A percentile compares a stretch with the other conserved stretches of the same genome.
Conservation (phyloP, 176 grass and related monocot species). For the Hsuehochloa calcarea region DNA sequence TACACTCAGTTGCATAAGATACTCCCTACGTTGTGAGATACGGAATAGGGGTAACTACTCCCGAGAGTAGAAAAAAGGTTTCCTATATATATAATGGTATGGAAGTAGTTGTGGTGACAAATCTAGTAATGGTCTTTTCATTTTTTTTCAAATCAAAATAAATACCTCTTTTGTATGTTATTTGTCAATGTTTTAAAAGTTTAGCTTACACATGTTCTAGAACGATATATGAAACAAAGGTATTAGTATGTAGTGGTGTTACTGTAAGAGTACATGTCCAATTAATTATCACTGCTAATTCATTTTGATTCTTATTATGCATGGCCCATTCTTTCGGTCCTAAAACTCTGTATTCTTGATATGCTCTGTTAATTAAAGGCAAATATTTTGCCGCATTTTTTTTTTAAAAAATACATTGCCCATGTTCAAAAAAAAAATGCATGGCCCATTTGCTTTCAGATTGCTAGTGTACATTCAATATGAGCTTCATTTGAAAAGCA, state of each 20-base stretch:
- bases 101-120: background rate
- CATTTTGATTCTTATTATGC: background rate
- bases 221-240: too few species aligned
- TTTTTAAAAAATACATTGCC: too few species aligned
- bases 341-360: too few species aligned
- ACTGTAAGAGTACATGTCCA: background rate
- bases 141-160: background rate
- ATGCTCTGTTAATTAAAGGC: too few species aligned
- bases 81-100: too few species aligned
- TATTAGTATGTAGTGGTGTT: background rate
- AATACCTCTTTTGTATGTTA: background rate
- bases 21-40: too few species aligned
- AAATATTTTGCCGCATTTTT: too few species aligned
- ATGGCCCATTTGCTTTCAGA: background rate
- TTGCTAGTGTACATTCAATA: background rate
- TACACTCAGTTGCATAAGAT: too few species aligned
- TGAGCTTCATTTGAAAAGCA: background rate
- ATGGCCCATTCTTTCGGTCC: background rate
- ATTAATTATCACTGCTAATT: background rate
- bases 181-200: background rate
- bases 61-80: too few species aligned
- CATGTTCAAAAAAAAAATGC: too few species aligned
- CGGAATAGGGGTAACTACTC: too few species aligned
- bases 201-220: background rate
- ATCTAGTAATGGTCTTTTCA: background rate